Conservation (phyloP, 78 protist genomes). For the Paulinella micropora region DNA sequence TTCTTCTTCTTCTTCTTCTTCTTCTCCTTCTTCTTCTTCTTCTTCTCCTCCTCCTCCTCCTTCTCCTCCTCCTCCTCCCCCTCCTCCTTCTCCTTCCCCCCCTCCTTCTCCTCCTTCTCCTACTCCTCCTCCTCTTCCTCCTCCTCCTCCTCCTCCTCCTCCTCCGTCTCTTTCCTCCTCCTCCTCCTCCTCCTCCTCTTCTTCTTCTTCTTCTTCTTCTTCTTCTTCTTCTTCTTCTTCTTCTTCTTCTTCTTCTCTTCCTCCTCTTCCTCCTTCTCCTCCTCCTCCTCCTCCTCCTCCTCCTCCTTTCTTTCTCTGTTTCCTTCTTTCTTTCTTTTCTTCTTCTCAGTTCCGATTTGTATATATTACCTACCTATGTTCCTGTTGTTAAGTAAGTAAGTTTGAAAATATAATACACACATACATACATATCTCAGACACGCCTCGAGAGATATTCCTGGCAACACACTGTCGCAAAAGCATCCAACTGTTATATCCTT, state of each 20-base stretch:
- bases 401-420: too few species aligned
- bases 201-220: background rate
- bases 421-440: too few species aligned
- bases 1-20: background rate
- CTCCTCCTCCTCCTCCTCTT: background rate
- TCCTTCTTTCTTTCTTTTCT: background rate
- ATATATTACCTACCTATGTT: too few species aligned
- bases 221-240: background rate
- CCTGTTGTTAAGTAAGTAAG: too few species aligned
- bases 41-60: background rate
- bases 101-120: background rate
- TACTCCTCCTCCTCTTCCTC: background rate
- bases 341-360: background rate
- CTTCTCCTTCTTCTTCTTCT: background rate
- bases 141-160: background rate
- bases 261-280: background rate
- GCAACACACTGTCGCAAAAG: too few species aligned
- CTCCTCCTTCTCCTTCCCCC: background rate
- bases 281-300: background rate
- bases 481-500: too few species aligned
- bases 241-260: background rate
- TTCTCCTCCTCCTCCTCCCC: background rate
- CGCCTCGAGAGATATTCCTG: too few species aligned
- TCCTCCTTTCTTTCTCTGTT: background rate
- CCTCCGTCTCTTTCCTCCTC: background rate